Percentiles rank a stretch among this genome's conserved stretches.
phyloP scores from a whole-genome alignment of 2,329 filamentous ascomycete species.

The Fusarium euwallaceae region DNA sequence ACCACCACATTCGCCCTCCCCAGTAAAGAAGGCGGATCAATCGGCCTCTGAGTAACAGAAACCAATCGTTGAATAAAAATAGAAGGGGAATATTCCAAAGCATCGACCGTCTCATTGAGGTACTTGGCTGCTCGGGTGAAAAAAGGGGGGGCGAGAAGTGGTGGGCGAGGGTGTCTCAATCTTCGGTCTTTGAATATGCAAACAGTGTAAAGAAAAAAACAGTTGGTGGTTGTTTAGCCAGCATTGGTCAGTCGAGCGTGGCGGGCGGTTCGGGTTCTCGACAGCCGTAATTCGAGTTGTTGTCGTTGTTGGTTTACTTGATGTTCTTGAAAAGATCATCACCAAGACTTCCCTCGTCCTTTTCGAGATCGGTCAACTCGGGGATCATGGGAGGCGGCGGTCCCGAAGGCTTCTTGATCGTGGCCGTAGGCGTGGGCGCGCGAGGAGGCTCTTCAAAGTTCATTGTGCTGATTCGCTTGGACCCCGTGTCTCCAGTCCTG shows the following conservation, averaged over 20 bases:
- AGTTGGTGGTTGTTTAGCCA: conserved; percentile 31
- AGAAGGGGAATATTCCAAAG: conserved; percentile 27
- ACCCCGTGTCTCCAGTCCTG: conserved; percentile 53
- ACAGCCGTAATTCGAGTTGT: conserved; percentile 14
- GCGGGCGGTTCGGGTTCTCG: not conserved
- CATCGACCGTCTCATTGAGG: conserved; percentile 34
- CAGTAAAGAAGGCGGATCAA: conserved; percentile 29
- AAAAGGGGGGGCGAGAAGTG: conserved; percentile 27
- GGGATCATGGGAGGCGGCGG: conserved; percentile 73
- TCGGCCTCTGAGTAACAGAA: conserved; percentile 30
- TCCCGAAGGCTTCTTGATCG: conserved; percentile 55
- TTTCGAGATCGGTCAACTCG: conserved; percentile 66
- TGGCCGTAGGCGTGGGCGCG: conserved; percentile 44
- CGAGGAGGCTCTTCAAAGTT: conserved; percentile 53
- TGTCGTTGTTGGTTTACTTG: conserved; percentile 55
- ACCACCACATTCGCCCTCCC: conserved; percentile 19
- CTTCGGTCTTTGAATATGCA: conserved; percentile 43
- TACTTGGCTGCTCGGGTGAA: conserved; percentile 45
- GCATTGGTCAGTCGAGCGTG: conserved; percentile 13
- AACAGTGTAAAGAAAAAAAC: conserved; percentile 38
- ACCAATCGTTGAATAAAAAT: conserved; percentile 21
- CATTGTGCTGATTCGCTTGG: conserved; percentile 58
- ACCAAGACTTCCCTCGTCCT: conserved; percentile 62
- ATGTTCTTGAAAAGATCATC: conserved; percentile 71
- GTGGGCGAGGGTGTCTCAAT: conserved; percentile 37